A percentile compares a stretch with the other conserved stretches of the same genome.
These are phyloP conservation scores for Pythium rhizo-oryzae DNA, from an alignment of 352 stramenopile genomes.

Conservation along the genomic window DNA sequence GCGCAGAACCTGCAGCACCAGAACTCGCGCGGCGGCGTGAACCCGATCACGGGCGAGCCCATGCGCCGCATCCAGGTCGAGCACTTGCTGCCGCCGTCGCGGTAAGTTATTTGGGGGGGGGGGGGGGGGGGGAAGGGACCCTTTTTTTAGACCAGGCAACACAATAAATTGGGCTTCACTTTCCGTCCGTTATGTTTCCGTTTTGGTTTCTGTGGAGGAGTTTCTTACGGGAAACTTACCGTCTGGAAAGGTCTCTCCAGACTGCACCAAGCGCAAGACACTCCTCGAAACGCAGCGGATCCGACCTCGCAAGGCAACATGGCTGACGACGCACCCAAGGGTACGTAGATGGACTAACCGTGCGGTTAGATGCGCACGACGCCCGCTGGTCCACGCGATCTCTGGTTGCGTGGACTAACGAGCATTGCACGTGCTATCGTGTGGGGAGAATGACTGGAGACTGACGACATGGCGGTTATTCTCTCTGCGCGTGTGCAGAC, in stretches of 20 bases:
- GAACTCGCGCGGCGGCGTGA: conserved; percentile 79
- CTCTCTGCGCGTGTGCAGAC: conserved; percentile 13
- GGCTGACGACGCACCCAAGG: conserved; percentile 55
- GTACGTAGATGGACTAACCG: conserved; percentile 28
- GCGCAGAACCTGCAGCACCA: conserved; percentile 84
- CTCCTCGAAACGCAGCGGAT: conserved; percentile 19
- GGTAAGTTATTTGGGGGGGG: too few species aligned
- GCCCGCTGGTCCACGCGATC: neutral
- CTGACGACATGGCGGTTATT: neutral
- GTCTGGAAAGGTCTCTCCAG: neutral
- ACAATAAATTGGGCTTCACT: conserved; percentile 3
- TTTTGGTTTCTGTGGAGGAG: conserved; percentile 25
- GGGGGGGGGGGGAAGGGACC: neutral
- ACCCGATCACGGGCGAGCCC: conserved; percentile 85
- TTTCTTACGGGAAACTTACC: conserved; percentile 10
- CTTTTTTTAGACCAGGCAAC: neutral
- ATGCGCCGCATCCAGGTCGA: conserved; percentile 48
- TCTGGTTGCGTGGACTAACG: neutral
- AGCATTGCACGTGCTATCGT: too few species aligned
- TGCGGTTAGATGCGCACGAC: neutral
- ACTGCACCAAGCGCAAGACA: neutral
- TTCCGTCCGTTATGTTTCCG: conserved; percentile 19
- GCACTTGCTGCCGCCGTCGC: conserved; percentile 50
- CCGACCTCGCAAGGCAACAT: conserved; percentile 34
- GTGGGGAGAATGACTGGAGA: neutral